A percentile compares a stretch with the other conserved stretches of the same genome.
Evolutionary conservation across 257 asterid species (phyloP).

Genomic region (Solanum microdontum): DNA sequence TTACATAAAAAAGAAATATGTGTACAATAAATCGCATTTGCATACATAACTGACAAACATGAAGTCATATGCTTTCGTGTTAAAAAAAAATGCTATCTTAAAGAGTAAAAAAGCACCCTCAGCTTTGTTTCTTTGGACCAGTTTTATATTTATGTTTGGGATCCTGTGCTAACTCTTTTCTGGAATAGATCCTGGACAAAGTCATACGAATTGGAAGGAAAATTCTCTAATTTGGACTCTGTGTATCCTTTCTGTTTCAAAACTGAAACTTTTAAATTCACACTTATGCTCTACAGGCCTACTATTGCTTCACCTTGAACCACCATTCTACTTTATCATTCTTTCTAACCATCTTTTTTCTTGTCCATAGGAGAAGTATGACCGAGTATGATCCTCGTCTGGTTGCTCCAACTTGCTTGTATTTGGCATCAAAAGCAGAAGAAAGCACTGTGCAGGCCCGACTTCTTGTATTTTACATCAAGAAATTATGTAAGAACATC

Average conservation of each 20-base stretch:
- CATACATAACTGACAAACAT: neutral
- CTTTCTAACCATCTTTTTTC: neutral
- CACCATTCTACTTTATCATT: neutral
- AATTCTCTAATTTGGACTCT: neutral
- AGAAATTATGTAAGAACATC: slow-evolving; percentile 50
- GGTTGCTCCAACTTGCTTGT: slow-evolving; percentile 91
- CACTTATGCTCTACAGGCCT: neutral
- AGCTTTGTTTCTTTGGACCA: neutral
- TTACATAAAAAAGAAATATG: neutral
- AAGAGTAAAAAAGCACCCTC: neutral
- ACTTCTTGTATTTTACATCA: slow-evolving; percentile 69
- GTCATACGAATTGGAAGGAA: neutral
- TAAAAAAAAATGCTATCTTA: neutral
- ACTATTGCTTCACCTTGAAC: neutral
- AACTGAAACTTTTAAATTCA: neutral
- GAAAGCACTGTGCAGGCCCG: slow-evolving; percentile 95
- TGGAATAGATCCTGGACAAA: neutral
- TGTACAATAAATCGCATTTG: neutral
- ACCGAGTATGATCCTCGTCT: slow-evolving; percentile 85
- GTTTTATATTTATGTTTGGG: neutral
- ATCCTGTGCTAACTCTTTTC: neutral
- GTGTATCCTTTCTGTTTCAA: neutral
- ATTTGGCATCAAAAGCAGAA: slow-evolving; percentile 96
- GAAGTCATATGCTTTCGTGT: neutral
- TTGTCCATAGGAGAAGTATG: slow-evolving; percentile 66